phyloP scores from a whole-genome alignment of 176 grass and related monocot genomes.

The Phragmites australis region DNA sequence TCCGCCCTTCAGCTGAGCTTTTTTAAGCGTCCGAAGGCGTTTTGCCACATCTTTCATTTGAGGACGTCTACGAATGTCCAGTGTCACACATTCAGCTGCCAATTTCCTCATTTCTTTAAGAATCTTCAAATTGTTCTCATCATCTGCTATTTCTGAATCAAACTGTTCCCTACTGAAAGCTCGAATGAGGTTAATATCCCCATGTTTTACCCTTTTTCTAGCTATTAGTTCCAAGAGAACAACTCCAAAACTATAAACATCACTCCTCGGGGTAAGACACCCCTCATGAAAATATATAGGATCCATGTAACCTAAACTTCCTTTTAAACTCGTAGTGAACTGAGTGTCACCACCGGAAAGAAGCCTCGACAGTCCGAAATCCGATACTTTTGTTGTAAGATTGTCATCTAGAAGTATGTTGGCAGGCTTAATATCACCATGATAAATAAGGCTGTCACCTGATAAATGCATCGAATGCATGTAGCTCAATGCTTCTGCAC shows the following conservation, averaged over 20 bases:
- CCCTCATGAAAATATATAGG: constrained; percentile 31
- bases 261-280: constrained; percentile 13
- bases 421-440: constrained; percentile 37
- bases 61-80: constrained; percentile 16
- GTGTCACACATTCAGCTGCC: not conserved
- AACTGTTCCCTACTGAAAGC: constrained; percentile 6
- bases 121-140: not conserved
- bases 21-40: not conserved
- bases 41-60: constrained; percentile 31
- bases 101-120: constrained; percentile 23
- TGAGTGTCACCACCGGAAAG: constrained; percentile 26
- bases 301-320: constrained; percentile 30
- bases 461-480: constrained; percentile 39
- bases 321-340: constrained; percentile 20
- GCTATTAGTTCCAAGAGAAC: constrained; percentile 25
- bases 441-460: not conserved
- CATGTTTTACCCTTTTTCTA: constrained; percentile 23
- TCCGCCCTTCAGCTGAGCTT: not conserved
- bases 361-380: constrained; percentile 39
- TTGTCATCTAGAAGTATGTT: constrained; percentile 36
- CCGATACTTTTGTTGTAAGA: constrained; percentile 2
- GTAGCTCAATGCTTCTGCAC: constrained; percentile 37
- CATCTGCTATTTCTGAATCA: constrained; percentile 23
- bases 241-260: constrained; percentile 35
- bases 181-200: not conserved